Conservation (phyloP, 345 rosid genomes). For the Eucalyptus grandis region DNA sequence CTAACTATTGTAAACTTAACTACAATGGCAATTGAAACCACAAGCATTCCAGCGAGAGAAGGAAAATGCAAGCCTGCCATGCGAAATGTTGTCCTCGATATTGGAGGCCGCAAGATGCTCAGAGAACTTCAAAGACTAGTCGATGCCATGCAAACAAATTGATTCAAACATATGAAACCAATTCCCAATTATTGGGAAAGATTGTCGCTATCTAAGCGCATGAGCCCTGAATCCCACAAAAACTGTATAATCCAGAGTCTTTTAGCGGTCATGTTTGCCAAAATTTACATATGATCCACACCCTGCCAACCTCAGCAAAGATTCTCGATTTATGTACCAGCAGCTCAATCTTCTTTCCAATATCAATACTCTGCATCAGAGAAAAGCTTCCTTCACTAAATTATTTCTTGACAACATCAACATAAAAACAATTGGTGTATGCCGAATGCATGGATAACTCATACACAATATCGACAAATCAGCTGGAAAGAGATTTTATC, state of each 20-base stretch:
- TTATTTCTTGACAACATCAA: background rate
- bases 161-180: background rate
- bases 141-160: background rate
- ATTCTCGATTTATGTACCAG: constrained; percentile 95
- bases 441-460: background rate
- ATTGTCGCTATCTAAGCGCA: background rate
- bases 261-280: background rate
- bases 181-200: background rate
- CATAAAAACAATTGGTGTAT: constrained; percentile 3
- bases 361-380: constrained; percentile 61
- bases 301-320: constrained; percentile 67
- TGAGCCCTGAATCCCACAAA: background rate
- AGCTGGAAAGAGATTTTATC: background rate
- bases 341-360: constrained; percentile 95
- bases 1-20: background rate
- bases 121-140: background rate
- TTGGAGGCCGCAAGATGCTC: background rate
- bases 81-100: background rate
- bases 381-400: background rate
- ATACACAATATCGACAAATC: background rate
- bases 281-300: background rate
- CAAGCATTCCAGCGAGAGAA: background rate
- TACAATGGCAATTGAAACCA: background rate
- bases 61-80: background rate
- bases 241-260: background rate